Evolutionary conservation across 2,329 filamentous ascomycete species (phyloP), one percentile per base, ranked within the genome.

Genomic region (Coleophoma cylindrospora): DNA sequence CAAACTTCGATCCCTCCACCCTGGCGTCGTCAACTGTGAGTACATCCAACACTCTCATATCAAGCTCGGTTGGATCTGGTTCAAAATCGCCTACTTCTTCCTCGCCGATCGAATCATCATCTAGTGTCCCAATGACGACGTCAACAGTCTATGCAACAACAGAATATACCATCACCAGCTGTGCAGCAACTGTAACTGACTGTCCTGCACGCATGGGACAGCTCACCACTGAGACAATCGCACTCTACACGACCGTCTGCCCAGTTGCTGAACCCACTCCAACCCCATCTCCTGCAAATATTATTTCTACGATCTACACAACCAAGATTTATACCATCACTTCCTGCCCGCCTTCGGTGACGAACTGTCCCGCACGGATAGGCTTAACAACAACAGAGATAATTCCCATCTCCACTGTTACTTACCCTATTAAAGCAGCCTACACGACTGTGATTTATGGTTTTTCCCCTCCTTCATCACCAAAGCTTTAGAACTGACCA

Each of bases 191-290:
- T 45, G 21, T 43, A 27, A 48, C 34, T 33, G 34, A 41, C 17
- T 44, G 40, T 14, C 50, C 45, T 34, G 36, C 46, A 27, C 50
- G 45, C 41, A 43, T 41, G 10, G 58, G 60, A 12, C 53, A 53
- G n/a, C 60, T 66, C 40, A 62, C 61, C 4, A 66, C 60, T 36
- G 54, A 63, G 33, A 57, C 51, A 22, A 57, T 64, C 43, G 53
- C 54, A 33, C 46, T 64, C 46, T 62, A 60, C 27, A 67, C 63
- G 6, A 67, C 65, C 14, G 54, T 66, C 40, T 64, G 56, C 55
- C 64, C 64, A n/a, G 55, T 65, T 15, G 52, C 53, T 40, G 55
- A 10, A 54, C 34, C 32, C 14, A 44, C 40, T 13, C 32, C 19
- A 21, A 45, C 41, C 40, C 8, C 32, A 7, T 22, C 41, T 13